These are phyloP conservation scores for Parascedosporium putredinis DNA, from an alignment of 2,329 filamentous ascomycete species.

Conservation along the genomic window DNA sequence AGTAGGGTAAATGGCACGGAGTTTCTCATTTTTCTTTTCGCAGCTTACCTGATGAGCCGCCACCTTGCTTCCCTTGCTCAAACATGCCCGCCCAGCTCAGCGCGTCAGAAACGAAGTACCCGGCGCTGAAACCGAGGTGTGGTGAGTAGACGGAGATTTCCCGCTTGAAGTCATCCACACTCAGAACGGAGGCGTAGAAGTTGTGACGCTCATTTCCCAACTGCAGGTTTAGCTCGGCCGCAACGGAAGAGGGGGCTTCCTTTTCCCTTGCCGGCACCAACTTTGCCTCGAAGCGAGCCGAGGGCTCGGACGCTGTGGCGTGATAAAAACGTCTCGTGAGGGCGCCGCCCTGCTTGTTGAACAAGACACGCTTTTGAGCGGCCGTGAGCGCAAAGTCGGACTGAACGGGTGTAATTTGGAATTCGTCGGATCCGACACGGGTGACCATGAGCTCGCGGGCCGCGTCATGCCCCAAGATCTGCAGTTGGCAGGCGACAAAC, in stretches of 20 bases:
- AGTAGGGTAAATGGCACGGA: neutral
- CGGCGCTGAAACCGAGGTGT: neutral
- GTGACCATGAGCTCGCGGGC: neutral
- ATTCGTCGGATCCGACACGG: neutral
- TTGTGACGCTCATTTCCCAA: neutral
- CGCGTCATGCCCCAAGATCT: neutral
- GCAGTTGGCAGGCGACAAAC: slow-evolving; percentile 4
- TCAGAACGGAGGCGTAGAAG: neutral
- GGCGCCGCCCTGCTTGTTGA: slow-evolving; percentile 6
- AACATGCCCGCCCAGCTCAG: slow-evolving; percentile 7
- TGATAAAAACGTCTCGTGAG: slow-evolving; percentile 7
- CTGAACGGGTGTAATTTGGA: neutral
- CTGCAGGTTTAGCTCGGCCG: neutral
- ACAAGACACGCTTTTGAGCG: slow-evolving; percentile 4
- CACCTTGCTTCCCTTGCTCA: neutral
- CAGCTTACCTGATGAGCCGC: slow-evolving; percentile 2
- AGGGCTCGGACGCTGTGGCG: neutral
- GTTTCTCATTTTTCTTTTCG: too few species aligned
- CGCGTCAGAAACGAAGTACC: neutral
- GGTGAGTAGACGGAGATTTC: slow-evolving; percentile 4
- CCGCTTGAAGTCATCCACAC: neutral
- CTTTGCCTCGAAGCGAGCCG: neutral
- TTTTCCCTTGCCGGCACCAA: neutral
- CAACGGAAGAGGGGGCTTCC: neutral
- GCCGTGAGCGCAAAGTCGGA: neutral